phyloP scores from a whole-genome alignment of 306 rosid species.

The Alnus glutinosa region DNA sequence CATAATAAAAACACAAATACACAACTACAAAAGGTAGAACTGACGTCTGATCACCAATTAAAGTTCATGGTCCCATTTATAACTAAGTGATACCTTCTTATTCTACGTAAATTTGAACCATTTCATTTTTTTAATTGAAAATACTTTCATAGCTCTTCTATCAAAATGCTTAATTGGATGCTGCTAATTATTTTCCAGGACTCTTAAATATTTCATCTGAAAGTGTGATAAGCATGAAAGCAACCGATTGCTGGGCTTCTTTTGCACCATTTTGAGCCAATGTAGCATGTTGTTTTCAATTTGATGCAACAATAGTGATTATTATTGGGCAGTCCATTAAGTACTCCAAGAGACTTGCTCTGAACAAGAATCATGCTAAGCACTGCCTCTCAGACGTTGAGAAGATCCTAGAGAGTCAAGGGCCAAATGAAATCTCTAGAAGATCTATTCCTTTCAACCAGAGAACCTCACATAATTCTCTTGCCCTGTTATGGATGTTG shows the following conservation, averaged over 20 bases:
- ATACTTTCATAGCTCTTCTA: background rate
- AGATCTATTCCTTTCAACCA: conserved; percentile 48
- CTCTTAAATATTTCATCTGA: conserved; percentile 48
- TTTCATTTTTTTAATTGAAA: background rate
- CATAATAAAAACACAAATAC: background rate
- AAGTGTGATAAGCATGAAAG: conserved; percentile 46
- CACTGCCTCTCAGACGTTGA: conserved; percentile 67
- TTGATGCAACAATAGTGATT: conserved; percentile 47
- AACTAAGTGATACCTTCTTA: background rate
- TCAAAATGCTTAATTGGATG: background rate
- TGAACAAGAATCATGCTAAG: conserved; percentile 50
- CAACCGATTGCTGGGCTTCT: conserved; percentile 64
- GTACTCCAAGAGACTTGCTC: conserved; percentile 51
- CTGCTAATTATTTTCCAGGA: conserved; percentile 42
- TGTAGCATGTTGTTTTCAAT: conserved; percentile 70
- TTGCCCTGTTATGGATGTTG: conserved; percentile 37
- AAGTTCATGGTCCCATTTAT: background rate
- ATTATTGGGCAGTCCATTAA: conserved; percentile 65
- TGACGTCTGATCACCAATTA: too few species aligned
- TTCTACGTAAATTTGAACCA: background rate
- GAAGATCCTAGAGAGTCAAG: conserved; percentile 56
- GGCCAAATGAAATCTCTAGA: conserved; percentile 47
- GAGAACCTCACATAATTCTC: conserved; percentile 55
- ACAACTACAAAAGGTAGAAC: background rate
- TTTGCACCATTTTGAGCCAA: conserved; percentile 74